phyloP scores from a whole-genome alignment of 352 stramenopile species.

The Lagenidium giganteum region DNA sequence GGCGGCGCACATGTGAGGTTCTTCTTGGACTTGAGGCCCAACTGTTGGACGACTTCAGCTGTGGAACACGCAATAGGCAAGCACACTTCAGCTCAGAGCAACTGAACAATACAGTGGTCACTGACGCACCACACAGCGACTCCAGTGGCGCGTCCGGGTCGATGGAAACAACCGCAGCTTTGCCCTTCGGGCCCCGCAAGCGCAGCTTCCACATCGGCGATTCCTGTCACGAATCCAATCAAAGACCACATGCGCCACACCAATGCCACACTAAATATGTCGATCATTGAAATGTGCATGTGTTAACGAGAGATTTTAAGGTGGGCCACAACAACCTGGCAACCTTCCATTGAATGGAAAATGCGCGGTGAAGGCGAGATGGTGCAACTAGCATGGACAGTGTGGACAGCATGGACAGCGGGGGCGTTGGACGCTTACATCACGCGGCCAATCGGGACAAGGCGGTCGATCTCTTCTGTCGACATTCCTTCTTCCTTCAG shows the following conservation, averaged over 20 bases:
- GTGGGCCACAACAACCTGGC: too few relatives aligned
- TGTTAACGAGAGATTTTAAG: too few relatives aligned
- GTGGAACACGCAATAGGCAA: neutral
- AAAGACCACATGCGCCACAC: too few relatives aligned
- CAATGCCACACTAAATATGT: too few relatives aligned
- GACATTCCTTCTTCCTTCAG: slow-evolving; percentile 44
- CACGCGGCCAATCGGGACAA: slow-evolving; percentile 8
- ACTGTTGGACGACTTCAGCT: slow-evolving; percentile 39
- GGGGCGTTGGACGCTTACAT: too few relatives aligned
- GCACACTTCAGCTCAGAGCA: neutral
- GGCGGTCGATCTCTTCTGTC: slow-evolving; percentile 26
- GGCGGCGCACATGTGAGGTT: slow-evolving; percentile 50
- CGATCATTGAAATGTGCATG: too few relatives aligned
- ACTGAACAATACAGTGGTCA: neutral
- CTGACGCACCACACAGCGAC: slow-evolving; percentile 43
- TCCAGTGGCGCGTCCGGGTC: slow-evolving; percentile 27
- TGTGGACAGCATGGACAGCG: too few relatives aligned
- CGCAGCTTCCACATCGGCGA: slow-evolving; percentile 56
- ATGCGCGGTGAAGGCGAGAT: too few relatives aligned
- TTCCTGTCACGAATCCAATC: neutral
- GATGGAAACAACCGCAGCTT: slow-evolving; percentile 46
- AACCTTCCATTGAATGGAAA: too few relatives aligned
- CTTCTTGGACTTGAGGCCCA: slow-evolving; percentile 37
- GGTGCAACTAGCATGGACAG: too few relatives aligned
- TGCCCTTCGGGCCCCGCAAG: slow-evolving; percentile 50